Conservation (phyloP, 2,329 filamentous ascomycete genomes). For the Diaporthe longicolla region DNA sequence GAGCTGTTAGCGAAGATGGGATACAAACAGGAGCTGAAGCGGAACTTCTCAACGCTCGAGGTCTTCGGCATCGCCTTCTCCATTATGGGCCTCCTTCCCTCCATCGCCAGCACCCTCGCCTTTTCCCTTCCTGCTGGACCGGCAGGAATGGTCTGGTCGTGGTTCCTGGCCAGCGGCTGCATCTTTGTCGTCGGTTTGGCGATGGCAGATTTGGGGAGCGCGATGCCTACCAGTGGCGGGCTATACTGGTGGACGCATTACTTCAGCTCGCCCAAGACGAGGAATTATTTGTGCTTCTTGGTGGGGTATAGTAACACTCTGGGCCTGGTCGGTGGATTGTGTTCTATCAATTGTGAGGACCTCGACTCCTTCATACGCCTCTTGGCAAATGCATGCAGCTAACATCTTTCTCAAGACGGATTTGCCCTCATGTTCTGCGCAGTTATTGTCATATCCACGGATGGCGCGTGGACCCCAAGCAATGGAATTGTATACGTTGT, state of each 20-base stretch:
- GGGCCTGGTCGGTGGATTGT: slow-evolving; percentile 72
- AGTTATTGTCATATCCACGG: slow-evolving; percentile 69
- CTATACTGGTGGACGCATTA: slow-evolving; percentile 61
- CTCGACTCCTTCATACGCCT: neutral
- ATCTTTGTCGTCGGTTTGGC: slow-evolving; percentile 73
- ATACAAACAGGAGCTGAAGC: slow-evolving; percentile 70
- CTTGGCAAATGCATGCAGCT: neutral
- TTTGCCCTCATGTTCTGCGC: slow-evolving; percentile 71
- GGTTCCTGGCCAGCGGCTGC: slow-evolving; percentile 70
- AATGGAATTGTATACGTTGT: slow-evolving; percentile 70
- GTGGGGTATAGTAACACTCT: slow-evolving; percentile 74
- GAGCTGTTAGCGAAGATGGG: slow-evolving; percentile 43
- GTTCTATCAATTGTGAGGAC: slow-evolving; percentile 68
- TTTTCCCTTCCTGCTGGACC: slow-evolving; percentile 73
- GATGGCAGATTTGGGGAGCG: slow-evolving; percentile 67
- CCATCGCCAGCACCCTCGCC: slow-evolving; percentile 70
- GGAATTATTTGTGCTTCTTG: slow-evolving; percentile 71
- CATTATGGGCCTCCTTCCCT: slow-evolving; percentile 74
- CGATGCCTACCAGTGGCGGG: slow-evolving; percentile 72
- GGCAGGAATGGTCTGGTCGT: slow-evolving; percentile 74
- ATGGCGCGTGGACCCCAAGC: slow-evolving; percentile 69
- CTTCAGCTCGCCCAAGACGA: slow-evolving; percentile 66
- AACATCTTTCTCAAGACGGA: slow-evolving; percentile 50
- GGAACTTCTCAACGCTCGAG: slow-evolving; percentile 74
- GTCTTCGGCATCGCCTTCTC: slow-evolving; percentile 72